These are phyloP conservation scores for Penicillium cinerascens DNA, from an alignment of 495 filamentous ascomycete species.

Conservation along the genomic window DNA sequence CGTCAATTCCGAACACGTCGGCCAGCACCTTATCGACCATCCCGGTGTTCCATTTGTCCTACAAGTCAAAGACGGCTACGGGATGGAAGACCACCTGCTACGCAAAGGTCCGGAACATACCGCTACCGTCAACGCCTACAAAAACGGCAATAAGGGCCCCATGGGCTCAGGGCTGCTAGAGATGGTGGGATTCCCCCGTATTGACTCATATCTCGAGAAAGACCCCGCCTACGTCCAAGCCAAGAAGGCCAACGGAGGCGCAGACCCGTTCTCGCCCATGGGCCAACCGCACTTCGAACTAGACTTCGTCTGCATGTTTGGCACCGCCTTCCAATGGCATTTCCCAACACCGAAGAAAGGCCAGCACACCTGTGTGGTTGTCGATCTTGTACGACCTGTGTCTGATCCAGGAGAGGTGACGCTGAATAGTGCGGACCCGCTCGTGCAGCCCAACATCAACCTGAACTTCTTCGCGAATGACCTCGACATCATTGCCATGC, in stretches of 20 bases:
- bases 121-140: slow-evolving; percentile 39
- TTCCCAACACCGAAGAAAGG: slow-evolving; percentile 45
- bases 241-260: slow-evolving; percentile 42
- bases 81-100: slow-evolving; percentile 47
- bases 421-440: slow-evolving; percentile 48
- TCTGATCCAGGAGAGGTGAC: slow-evolving; percentile 44
- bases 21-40: slow-evolving; percentile 57
- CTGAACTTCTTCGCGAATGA: slow-evolving; percentile 55
- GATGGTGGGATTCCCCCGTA: slow-evolving; percentile 48
- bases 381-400: slow-evolving; percentile 54
- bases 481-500: slow-evolving; percentile 51
- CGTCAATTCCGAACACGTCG: slow-evolving; percentile 52
- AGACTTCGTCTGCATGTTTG: slow-evolving; percentile 58
- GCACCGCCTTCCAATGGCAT: slow-evolving; percentile 60
- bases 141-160: slow-evolving; percentile 37
- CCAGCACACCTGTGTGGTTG: slow-evolving; percentile 50
- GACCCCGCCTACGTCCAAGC: slow-evolving; percentile 39
- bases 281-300: slow-evolving; percentile 62
- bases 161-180: slow-evolving; percentile 46
- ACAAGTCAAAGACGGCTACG: slow-evolving; percentile 44
- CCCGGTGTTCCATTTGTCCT: slow-evolving; percentile 45
- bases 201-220: slow-evolving; percentile 40
- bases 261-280: slow-evolving; percentile 55
- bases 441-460: slow-evolving; percentile 53
- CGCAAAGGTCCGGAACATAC: slow-evolving; percentile 21